These are phyloP conservation scores for Sporobolomyces roseus DNA, from an alignment of 768 basidiomycete species.

Conservation along the genomic window DNA sequence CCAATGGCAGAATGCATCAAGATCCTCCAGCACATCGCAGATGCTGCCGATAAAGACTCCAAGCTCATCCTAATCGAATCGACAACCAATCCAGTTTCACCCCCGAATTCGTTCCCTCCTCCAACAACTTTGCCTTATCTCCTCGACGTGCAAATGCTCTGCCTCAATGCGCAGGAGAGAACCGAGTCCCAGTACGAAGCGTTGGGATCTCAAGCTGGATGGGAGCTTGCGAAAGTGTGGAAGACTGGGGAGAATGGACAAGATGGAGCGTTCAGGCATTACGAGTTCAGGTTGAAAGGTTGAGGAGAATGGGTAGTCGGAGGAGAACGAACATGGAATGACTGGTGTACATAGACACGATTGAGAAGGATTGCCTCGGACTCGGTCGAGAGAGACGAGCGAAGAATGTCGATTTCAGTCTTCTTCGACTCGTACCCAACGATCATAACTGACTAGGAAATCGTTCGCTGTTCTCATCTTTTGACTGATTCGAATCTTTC, in stretches of 20 bases:
- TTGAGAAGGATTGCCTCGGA: too few relatives aligned
- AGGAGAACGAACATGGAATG: too few relatives aligned
- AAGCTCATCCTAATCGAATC: conserved; percentile 68
- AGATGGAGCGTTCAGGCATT: conserved; percentile 1
- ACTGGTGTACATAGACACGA: too few relatives aligned
- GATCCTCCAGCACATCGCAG: too few relatives aligned
- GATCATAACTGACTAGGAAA: conserved; percentile 27
- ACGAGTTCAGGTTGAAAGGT: too few relatives aligned
- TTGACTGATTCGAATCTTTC: conserved; percentile 11
- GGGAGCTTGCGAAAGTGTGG: conserved; percentile 12
- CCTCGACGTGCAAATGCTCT: conserved; percentile 20
- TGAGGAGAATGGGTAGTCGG: too few relatives aligned
- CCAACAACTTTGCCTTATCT: background rate
- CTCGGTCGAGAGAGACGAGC: too few relatives aligned
- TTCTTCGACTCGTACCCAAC: conserved; percentile 30
- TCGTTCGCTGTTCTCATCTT: conserved; percentile 26
- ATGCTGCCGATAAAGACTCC: too few relatives aligned
- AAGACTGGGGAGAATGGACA: background rate
- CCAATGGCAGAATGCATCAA: too few relatives aligned
- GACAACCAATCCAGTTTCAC: conserved; percentile 50
- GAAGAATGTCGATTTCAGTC: conserved; percentile 6
- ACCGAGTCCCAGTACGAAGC: background rate
- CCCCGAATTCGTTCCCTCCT: background rate
- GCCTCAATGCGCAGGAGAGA: conserved; percentile 7
- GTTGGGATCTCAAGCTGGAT: conserved; percentile 6